These are phyloP conservation scores for Fusarium sp. DNA, from an alignment of 2,329 filamentous ascomycete species.

Conservation along the genomic window DNA sequence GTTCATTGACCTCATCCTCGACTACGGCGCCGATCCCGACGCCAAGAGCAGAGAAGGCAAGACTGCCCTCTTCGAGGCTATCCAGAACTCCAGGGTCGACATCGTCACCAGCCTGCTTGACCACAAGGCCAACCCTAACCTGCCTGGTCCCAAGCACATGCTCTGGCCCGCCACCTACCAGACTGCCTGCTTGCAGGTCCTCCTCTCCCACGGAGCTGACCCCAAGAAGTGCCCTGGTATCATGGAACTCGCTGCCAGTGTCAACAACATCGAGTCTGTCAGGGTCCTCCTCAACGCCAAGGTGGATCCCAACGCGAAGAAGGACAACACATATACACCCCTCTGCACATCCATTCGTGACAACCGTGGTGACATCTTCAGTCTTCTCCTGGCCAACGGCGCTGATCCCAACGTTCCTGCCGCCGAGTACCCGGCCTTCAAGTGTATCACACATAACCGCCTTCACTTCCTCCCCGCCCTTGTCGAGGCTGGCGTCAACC, in stretches of 20 bases:
- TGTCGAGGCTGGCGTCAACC: conserved; percentile 69
- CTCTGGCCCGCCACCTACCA: conserved; percentile 74
- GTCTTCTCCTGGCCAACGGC: conserved; percentile 66
- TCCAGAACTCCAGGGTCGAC: conserved; percentile 67
- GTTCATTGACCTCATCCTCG: conserved; percentile 69
- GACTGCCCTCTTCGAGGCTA: conserved; percentile 72
- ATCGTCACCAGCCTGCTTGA: conserved; percentile 64
- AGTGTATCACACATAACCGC: conserved; percentile 75
- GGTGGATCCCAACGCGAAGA: conserved; percentile 71
- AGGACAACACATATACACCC: conserved; percentile 76
- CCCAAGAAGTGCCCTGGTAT: conserved; percentile 70
- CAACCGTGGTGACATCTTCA: conserved; percentile 71
- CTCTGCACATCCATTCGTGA: conserved; percentile 77
- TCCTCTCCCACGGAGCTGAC: conserved; percentile 71
- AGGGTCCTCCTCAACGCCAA: conserved; percentile 67
- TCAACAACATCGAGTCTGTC: conserved; percentile 74
- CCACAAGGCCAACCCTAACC: conserved; percentile 73
- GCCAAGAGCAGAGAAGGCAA: conserved; percentile 71
- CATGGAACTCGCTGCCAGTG: conserved; percentile 72
- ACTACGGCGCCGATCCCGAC: conserved; percentile 70
- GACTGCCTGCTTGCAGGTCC: conserved; percentile 66
- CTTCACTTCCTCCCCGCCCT: conserved; percentile 70
- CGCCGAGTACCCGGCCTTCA: conserved; percentile 75
- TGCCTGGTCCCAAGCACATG: conserved; percentile 76
- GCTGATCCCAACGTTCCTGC: conserved; percentile 74